These are phyloP conservation scores for Globisporangium polare DNA, from an alignment of 352 stramenopile genomes.

Conservation along the genomic window DNA sequence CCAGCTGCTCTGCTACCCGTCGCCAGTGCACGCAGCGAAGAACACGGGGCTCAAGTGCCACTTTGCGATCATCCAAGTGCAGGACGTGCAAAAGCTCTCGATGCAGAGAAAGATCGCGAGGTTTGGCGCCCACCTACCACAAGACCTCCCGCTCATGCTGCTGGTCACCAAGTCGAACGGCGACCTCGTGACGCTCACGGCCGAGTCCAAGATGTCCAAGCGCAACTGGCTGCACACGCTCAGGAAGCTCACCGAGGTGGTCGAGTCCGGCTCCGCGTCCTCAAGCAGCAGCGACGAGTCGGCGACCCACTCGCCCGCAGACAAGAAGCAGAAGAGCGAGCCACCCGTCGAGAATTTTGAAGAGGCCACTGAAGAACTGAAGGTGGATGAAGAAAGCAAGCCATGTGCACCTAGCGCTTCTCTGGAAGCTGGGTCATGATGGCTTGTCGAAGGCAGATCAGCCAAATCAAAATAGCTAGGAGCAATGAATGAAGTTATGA, in stretches of 20 bases:
- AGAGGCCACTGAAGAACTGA: neutral
- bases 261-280: slow-evolving; percentile 2
- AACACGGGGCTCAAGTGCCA: slow-evolving; percentile 38
- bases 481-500: slow-evolving; percentile 5
- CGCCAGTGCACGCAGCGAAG: slow-evolving; percentile 43
- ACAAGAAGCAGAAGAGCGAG: slow-evolving; percentile 8
- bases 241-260: slow-evolving; percentile 12
- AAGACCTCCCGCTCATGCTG: slow-evolving; percentile 53
- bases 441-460: neutral
- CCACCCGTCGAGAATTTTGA: neutral
- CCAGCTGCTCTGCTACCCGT: slow-evolving; percentile 41
- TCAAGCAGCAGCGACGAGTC: neutral
- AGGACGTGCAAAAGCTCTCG: slow-evolving; percentile 52
- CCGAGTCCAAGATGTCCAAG: slow-evolving; percentile 14
- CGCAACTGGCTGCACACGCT: slow-evolving; percentile 21
- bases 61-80: slow-evolving; percentile 51
- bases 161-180: slow-evolving; percentile 67
- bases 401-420: neutral
- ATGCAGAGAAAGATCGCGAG: slow-evolving; percentile 59
- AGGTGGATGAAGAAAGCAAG: neutral
- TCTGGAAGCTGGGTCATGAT: neutral
- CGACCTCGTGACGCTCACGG: slow-evolving; percentile 33
- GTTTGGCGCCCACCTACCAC: slow-evolving; percentile 49
- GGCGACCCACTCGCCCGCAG: neutral
- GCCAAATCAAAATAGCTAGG: neutral